A percentile compares a stretch with the other conserved stretches of the same genome.
Evolutionary conservation across 768 basidiomycete species (phyloP).

Genomic region (Tricholoma hemisulphureum): DNA sequence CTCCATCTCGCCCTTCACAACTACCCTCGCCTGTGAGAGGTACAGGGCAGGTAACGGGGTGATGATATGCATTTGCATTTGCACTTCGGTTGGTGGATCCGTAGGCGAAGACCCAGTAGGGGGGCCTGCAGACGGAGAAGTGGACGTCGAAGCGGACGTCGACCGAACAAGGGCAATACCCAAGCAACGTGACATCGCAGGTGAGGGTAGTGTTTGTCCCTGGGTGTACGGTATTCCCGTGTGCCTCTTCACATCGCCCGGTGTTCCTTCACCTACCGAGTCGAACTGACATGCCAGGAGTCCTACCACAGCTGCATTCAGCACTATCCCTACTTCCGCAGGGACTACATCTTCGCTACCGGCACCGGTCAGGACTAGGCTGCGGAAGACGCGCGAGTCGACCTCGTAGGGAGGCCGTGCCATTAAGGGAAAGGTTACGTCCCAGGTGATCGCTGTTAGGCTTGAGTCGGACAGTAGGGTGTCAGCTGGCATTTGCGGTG

Average conservation of each 20-base stretch:
- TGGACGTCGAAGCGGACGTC: background rate
- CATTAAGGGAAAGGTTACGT: constrained; percentile 64
- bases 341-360: constrained; percentile 78
- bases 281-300: constrained; percentile 57
- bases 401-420: constrained; percentile 73
- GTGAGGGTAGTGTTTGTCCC: constrained; percentile 50
- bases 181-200: constrained; percentile 59
- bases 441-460: constrained; percentile 55
- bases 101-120: background rate
- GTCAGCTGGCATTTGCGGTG: constrained; percentile 5
- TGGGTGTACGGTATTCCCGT: constrained; percentile 58
- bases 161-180: constrained; percentile 76
- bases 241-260: background rate
- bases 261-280: constrained; percentile 28
- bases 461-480: background rate
- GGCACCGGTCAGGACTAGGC: constrained; percentile 65
- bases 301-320: constrained; percentile 81
- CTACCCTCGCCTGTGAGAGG: constrained; percentile 42
- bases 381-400: constrained; percentile 54
- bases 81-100: constrained; percentile 8
- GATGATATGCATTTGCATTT: constrained; percentile 62
- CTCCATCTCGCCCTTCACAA: constrained; percentile 89
- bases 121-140: constrained; percentile 33
- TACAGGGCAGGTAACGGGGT: constrained; percentile 63
- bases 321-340: constrained; percentile 63